Base-by-base conservation (phyloP, 2,329 filamentous ascomycete genomes). In the Colletotrichum musicola region DNA sequence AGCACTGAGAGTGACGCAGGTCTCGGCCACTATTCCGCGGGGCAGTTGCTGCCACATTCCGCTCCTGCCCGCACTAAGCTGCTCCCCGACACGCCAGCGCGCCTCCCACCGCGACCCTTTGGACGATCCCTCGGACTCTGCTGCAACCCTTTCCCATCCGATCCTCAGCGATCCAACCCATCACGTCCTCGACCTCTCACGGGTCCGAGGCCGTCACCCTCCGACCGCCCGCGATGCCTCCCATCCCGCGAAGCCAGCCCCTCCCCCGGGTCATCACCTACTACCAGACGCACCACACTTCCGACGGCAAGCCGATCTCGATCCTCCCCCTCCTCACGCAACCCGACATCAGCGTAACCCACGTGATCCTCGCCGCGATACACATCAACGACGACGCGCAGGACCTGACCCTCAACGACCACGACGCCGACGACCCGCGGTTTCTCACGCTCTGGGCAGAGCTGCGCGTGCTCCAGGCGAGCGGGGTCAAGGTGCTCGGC, bases 351-450 rank as follows among this genome's bases (percentile, higher is more conserved):
- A 78, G 83, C 44, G 77, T 87, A 27, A 97, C 95, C 0, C 95
- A 98, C 80, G 85, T 97, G 68, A 95, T 97, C 73, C 81, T 98
- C 56, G 93, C 93, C 6, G 94, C 95, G 13, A 89, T 98, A 68
- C 95, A 98, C 79, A 82, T 98, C 73, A 95, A 96, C 78, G 84
- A 86, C 6, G 80, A 81, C 20, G 89, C 92, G 1, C 84, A 84
- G 9, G 84, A 89, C 67, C 86, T 95, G 73, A 93, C 90, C 0
- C 87, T 97, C 71, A 98, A 98, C 78, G 91, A 98, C 79, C 88
- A 94, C 76, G 84, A 85, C 0, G 93, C 93, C 0, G 81, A 87
- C n/a, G 81, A 93, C 73, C 79, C 88, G 4, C 86, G 89, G 72
- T 95, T 92, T 79, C 82, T 88, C 38, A 88, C 89, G 1, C 84